These are phyloP conservation scores for Tubosaeta sp. DNA, from an alignment of 768 basidiomycete species.

Conservation along the genomic window DNA sequence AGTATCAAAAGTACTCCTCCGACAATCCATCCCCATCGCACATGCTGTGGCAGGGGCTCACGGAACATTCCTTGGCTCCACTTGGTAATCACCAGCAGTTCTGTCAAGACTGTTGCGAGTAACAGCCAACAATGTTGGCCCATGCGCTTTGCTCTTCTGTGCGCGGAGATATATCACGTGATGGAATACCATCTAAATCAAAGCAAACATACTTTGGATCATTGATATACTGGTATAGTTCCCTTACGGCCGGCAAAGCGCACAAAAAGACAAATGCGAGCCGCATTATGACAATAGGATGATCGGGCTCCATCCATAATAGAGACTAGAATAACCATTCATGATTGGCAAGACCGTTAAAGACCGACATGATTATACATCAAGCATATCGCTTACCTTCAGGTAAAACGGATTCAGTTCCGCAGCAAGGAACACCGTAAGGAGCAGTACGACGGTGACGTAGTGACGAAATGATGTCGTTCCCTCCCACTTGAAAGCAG, in stretches of 20 bases:
- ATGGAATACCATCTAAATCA: not conserved
- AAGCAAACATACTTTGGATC: slow-evolving; percentile 60
- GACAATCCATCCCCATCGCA: slow-evolving; percentile 65
- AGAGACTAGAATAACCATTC: slow-evolving; percentile 39
- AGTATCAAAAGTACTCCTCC: slow-evolving; percentile 56
- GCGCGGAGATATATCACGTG: slow-evolving; percentile 2
- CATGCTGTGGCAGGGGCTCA: slow-evolving; percentile 55
- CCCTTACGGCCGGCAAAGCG: slow-evolving; percentile 81
- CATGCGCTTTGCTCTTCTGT: slow-evolving; percentile 80
- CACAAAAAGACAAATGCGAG: slow-evolving; percentile 79
- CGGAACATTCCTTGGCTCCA: slow-evolving; percentile 74
- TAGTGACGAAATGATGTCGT: slow-evolving; percentile 76
- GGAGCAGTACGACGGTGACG: slow-evolving; percentile 65
- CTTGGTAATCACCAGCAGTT: slow-evolving; percentile 75
- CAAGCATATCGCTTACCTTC: slow-evolving; percentile 47
- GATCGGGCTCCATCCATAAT: slow-evolving; percentile 89
- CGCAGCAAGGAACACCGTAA: slow-evolving; percentile 77
- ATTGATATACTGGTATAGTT: slow-evolving; percentile 80
- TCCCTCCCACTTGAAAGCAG: slow-evolving; percentile 82
- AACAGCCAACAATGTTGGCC: slow-evolving; percentile 87
- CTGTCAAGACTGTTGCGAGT: slow-evolving; percentile 80
- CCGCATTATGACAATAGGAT: slow-evolving; percentile 72
- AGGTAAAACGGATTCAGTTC: slow-evolving; percentile 88
- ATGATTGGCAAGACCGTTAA: slow-evolving; percentile 21
- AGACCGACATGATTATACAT: slow-evolving; percentile 3